A percentile compares a stretch with the other conserved stretches of the same genome.
Conservation (phyloP, 495 filamentous ascomycete genomes). For the Penicillium ucsense region DNA sequence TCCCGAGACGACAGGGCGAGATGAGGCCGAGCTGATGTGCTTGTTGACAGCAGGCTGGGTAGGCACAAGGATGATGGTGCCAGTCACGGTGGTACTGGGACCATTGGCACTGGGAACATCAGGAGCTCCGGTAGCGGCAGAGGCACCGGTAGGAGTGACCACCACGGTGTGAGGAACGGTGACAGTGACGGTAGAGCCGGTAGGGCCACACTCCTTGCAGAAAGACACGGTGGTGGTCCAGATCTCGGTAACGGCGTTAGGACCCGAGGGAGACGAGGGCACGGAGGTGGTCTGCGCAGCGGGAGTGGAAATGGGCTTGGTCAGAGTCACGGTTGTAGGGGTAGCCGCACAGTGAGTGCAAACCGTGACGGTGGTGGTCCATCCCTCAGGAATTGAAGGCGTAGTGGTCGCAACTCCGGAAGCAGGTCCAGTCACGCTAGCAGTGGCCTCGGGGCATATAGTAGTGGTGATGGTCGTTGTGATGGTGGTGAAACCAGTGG, state of each 20-base stretch:
- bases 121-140: constrained; percentile 1
- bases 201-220: constrained; percentile 31
- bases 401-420: constrained; percentile 11
- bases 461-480: constrained; percentile 31
- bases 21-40: too few species aligned
- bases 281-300: constrained; percentile 3
- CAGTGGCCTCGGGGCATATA: constrained; percentile 25
- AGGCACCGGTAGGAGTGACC: neutral
- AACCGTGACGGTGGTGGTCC: constrained; percentile 39
- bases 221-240: constrained; percentile 33
- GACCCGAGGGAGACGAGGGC: constrained; percentile 9
- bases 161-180: constrained; percentile 19
- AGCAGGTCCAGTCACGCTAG: constrained; percentile 9
- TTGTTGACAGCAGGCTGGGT: too few species aligned
- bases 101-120: neutral
- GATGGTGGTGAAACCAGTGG: constrained; percentile 37
- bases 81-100: too few species aligned
- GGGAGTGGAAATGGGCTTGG: constrained; percentile 18
- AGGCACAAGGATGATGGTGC: too few species aligned
- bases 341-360: constrained; percentile 37
- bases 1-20: too few species aligned
- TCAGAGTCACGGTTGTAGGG: constrained; percentile 35
- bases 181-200: constrained; percentile 24
- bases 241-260: constrained; percentile 25
- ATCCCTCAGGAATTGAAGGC: constrained; percentile 29